Conservation (phyloP, 1,284 basidiomycete species). For the Ustilago xerochloae region DNA sequence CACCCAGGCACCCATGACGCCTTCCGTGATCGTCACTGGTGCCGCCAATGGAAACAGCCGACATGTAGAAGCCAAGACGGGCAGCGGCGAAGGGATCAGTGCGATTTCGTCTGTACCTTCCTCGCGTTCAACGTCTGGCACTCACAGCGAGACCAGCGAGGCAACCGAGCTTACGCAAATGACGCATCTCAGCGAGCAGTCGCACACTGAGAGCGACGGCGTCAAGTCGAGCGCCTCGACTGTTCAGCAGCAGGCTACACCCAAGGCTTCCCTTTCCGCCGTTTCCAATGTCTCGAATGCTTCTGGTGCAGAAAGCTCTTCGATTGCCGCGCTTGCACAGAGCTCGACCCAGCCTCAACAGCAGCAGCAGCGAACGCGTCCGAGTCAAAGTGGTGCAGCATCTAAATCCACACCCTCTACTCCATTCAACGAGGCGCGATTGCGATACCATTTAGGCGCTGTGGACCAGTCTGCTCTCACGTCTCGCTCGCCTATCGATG, state of each 20-base stretch:
- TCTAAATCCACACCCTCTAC: neutral
- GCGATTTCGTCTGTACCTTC: slow-evolving; percentile 52
- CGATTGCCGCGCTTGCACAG: slow-evolving; percentile 11
- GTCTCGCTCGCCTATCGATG: slow-evolving; percentile 82
- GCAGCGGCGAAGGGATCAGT: slow-evolving; percentile 26
- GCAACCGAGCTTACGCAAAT: slow-evolving; percentile 46
- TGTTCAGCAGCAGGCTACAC: slow-evolving; percentile 59
- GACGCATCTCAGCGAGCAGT: slow-evolving; percentile 35
- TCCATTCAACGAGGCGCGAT: slow-evolving; percentile 72
- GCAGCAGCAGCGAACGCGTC: slow-evolving; percentile 8
- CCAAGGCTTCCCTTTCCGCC: slow-evolving; percentile 48
- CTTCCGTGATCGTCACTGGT: slow-evolving; percentile 49
- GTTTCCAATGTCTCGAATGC: slow-evolving; percentile 35
- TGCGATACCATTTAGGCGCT: slow-evolving; percentile 89
- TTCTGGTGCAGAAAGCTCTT: slow-evolving; percentile 11
- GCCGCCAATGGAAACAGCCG: slow-evolving; percentile 20
- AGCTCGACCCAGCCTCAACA: slow-evolving; percentile 17
- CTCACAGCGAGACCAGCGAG: slow-evolving; percentile 62
- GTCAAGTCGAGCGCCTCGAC: slow-evolving; percentile 58
- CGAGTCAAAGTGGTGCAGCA: neutral
- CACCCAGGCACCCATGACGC: slow-evolving; percentile 5
- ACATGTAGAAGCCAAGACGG: slow-evolving; percentile 27
- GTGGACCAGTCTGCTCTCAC: slow-evolving; percentile 93
- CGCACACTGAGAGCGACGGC: slow-evolving; percentile 29
- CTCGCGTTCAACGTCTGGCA: slow-evolving; percentile 63